phyloP scores from a whole-genome alignment of 2,329 filamentous ascomycete species.

The Ceratocystis diversiconidia region DNA sequence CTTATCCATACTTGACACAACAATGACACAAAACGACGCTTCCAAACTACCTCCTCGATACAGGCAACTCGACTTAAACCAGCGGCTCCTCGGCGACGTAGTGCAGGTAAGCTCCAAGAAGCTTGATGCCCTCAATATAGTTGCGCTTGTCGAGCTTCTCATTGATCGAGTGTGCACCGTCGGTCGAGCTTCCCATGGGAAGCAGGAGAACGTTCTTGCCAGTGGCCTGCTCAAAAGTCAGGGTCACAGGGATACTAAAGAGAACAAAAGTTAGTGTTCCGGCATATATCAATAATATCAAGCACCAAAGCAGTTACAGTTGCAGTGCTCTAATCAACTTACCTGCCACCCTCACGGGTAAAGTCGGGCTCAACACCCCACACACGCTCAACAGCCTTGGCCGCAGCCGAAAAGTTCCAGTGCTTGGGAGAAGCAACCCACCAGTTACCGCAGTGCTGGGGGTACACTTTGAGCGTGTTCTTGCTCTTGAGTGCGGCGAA shows the following conservation, averaged over 20 bases:
- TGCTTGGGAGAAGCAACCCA: slow-evolving; percentile 96
- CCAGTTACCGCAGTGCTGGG: slow-evolving; percentile 92
- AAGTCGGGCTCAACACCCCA: slow-evolving; percentile 90
- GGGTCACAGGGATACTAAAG: slow-evolving; percentile 76
- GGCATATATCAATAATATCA: not conserved
- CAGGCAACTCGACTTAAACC: slow-evolving; percentile 21
- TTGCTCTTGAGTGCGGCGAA: slow-evolving; percentile 83
- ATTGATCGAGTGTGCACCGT: slow-evolving; percentile 94
- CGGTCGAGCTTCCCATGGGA: slow-evolving; percentile 94
- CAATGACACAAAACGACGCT: not conserved
- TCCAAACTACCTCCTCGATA: not conserved
- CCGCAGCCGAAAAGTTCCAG: slow-evolving; percentile 94
- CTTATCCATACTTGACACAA: not conserved
- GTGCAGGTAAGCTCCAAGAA: slow-evolving; percentile 87
- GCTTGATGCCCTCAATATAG: slow-evolving; percentile 96
- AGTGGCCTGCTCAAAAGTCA: slow-evolving; percentile 94
- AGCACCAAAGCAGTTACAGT: not conserved
- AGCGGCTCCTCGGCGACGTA: slow-evolving; percentile 84
- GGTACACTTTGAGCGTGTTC: slow-evolving; percentile 69
- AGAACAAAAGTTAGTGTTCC: not conserved
- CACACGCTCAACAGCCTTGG: slow-evolving; percentile 91
- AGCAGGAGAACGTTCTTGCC: slow-evolving; percentile 93
- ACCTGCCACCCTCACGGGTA: slow-evolving; percentile 87
- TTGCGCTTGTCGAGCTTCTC: slow-evolving; percentile 96
- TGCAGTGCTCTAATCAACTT: slow-evolving; percentile 24